These are phyloP conservation scores for Agrocybe pediades DNA, from an alignment of 768 basidiomycete genomes.

Conservation along the genomic window DNA sequence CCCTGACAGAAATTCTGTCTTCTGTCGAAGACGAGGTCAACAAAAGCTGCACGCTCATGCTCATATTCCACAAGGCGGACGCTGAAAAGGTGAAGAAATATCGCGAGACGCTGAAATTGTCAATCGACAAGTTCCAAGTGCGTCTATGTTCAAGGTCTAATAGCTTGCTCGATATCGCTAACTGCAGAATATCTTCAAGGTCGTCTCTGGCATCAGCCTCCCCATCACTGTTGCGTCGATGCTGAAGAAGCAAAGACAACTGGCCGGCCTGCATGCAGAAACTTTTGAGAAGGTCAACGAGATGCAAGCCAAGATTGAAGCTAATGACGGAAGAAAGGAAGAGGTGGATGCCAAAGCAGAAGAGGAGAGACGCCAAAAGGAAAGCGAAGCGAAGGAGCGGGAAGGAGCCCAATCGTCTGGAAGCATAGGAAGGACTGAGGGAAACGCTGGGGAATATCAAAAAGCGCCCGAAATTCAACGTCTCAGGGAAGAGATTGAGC, in stretches of 20 bases:
- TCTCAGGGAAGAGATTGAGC: background rate
- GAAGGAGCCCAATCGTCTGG: too few relatives aligned
- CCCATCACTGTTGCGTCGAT: background rate
- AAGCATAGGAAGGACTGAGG: background rate
- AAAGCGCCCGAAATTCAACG: background rate
- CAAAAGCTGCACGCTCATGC: background rate
- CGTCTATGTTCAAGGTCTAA: background rate
- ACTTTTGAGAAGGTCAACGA: too few relatives aligned
- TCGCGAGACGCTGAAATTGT: slow-evolving; percentile 11
- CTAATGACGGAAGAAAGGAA: too few relatives aligned
- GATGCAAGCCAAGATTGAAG: too few relatives aligned
- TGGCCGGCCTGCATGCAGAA: too few relatives aligned
- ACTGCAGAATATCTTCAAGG: slow-evolving; percentile 1
- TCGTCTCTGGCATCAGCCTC: slow-evolving; percentile 12
- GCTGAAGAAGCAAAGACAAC: too few relatives aligned
- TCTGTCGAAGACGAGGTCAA: slow-evolving; percentile 6
- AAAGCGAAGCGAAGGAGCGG: too few relatives aligned
- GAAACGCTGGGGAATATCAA: background rate
- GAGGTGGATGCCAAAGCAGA: too few relatives aligned
- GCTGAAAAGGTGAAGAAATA: slow-evolving; percentile 7
- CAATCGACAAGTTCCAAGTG: slow-evolving; percentile 15
- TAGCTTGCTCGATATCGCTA: background rate
- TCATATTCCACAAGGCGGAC: slow-evolving; percentile 7
- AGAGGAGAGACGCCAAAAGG: too few relatives aligned
- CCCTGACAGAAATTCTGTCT: slow-evolving; percentile 6